A percentile compares a stretch with the other conserved stretches of the same genome.
Evolutionary conservation across 129 eudicot species (phyloP).

Genomic region (Helianthus annuus): HanXRQr2.0-SUNRISE NC_035447.2:2996229-2996728

Average conservation of each 20-base stretch:
- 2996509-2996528: no score
- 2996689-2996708: no score
- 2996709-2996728: no score
- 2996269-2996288: neutral
- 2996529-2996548: no score
- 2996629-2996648: no score
- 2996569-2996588: no score
- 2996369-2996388: neutral
- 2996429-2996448: neutral
- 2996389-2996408: neutral
- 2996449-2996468: neutral
- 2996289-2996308: neutral
- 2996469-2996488: conserved; percentile 15
- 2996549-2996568: no score
- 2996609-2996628: no score
- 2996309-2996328: neutral
- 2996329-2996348: no score
- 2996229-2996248: neutral
- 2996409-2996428: neutral
- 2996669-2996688: no score
- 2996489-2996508: neutral
- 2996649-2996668: no score
- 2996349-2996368: neutral
- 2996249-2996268: conserved; percentile 4
- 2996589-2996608: no score